Conservation (phyloP, 345 rosid species). For the Pugionium cornutum region DNA sequence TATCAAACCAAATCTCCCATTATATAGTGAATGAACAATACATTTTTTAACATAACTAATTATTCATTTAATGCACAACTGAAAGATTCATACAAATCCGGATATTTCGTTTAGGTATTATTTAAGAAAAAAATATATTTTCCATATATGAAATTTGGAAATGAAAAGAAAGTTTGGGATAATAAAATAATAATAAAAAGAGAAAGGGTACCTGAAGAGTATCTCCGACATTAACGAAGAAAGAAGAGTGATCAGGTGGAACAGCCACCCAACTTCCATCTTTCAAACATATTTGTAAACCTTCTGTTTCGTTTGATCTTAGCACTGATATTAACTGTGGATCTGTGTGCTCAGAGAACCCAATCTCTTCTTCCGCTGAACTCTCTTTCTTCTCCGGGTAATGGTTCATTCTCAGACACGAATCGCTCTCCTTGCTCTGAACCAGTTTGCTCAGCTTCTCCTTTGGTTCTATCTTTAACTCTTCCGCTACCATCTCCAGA, state of each 20-base stretch:
- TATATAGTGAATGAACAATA: too few species aligned
- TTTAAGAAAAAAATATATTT: too few species aligned
- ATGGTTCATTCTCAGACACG: conserved; percentile 80
- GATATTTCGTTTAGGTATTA: too few species aligned
- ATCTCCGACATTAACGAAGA: conserved; percentile 87
- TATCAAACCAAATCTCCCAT: too few species aligned
- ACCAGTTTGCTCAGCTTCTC: conserved; percentile 60
- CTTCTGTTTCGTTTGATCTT: conserved; percentile 77
- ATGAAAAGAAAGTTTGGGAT: neutral
- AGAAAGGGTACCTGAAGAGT: conserved; percentile 61
- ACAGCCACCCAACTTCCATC: conserved; percentile 78
- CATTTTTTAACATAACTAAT: too few species aligned
- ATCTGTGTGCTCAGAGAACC: conserved; percentile 89
- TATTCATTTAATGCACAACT: too few species aligned
- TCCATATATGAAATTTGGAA: too few species aligned
- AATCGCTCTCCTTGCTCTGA: conserved; percentile 67
- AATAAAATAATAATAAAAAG: neutral
- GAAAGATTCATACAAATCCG: too few species aligned
- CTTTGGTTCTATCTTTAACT: conserved; percentile 52
- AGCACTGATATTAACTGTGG: conserved; percentile 82
- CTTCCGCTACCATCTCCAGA: conserved; percentile 70
- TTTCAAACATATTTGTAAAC: conserved; percentile 67
- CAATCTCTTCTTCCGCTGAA: conserved; percentile 42
- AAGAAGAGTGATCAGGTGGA: conserved; percentile 70
- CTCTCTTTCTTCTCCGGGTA: conserved; percentile 55